Evolutionary conservation across 2,329 filamentous ascomycete genomes (phyloP), one percentile per base, ranked within the genome.

Genomic region (Ambrosiella xylebori): DNA sequence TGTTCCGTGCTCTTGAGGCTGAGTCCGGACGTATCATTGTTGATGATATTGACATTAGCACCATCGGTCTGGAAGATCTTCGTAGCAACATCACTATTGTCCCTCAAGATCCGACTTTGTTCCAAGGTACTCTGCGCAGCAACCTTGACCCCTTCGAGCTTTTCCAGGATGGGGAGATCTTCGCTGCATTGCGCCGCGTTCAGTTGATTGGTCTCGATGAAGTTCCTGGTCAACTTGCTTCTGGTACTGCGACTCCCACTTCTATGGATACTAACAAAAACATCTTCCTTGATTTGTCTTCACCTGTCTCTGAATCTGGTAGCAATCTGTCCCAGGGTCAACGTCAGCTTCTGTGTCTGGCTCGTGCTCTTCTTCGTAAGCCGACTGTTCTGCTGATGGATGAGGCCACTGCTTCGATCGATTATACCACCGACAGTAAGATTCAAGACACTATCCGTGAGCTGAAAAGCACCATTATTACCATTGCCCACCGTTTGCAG

Each of bases 341-440:
- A 69, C 83, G 93, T 7, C 93, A 98, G 70, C 83, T 98, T 8
- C 76, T 98, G 58, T 98, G 93, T 67, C 81, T 98, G 8, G 93
- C 91, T 0, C 84, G 93, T 58, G 93, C 93, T 0, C 81, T 98
- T 64, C 84, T 98, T 62, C 96, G 95, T 71, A 80, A 81, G 39
- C 90, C 93, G 0, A 90, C 86, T 63, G 89, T 98, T 1, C 76
- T 98, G n/a, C 85, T 98, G 66, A 97, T 98, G 93, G 93, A 98
- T 70, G 93, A 98, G 74, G 93, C 93, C 0, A 98, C 93, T 0
- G 93, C 93, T 0, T 95, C 88, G 0, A 97, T 98, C 66, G 93
- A 98, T 71, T 97, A 97, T 70, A 85, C 84, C 4, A 98, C 93
- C 1, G 93, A 98, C 66, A 78, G 84, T 54, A 96, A 95, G 73